Base-by-base conservation (phyloP, 345 rosid species). In the Jatropha curcas region DNA sequence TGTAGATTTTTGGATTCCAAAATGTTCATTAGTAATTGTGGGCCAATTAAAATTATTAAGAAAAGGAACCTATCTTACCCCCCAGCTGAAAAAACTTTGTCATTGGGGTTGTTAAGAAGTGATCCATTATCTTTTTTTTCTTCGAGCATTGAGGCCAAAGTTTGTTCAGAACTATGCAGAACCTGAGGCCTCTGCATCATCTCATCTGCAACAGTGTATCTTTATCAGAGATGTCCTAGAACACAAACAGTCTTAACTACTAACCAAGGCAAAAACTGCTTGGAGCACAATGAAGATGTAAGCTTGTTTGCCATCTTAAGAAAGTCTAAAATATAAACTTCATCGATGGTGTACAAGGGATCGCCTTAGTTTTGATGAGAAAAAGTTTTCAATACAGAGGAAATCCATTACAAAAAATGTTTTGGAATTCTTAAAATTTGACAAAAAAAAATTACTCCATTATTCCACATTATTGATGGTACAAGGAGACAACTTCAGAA, bases 181-280 rank as follows among this genome's bases (percentile, higher is more conserved):
- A 75, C 72, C 80, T 74, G 82, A 39, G 85, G 71, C 76, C 67
- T 76, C 82, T 74, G 77, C 68, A 71, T 76, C 86, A 63, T 80
- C 81, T 79, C 80, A 82, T 86, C 89, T 89, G 89, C 86, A 75
- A 80, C 66, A 43, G 75, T 69, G 74, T 71, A 55, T 76, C 55
- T 75, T 74, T 52, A 64, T 86, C 45, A 85, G 82, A 85, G 82
- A 75, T 61, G 34, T 60, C 66, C 25, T 55, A 46, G 55, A 67
- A 57, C 3, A n/a, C 58, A 76, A 77, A 55, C 35, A 68, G 55
- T 31, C 24, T 51, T 64, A 60, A 57, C 33, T 67, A 68, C 50
- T 46, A 68, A 31, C 72, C 58, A 62, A 10, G 60, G 65, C 31
- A 79, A 63, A 67, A 43, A 59, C 43, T 64, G 63, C 59, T 14